These are phyloP conservation scores for Tolypocladium pustulatum DNA, from an alignment of 2,329 filamentous ascomycete species.

Conservation along the genomic window DNA sequence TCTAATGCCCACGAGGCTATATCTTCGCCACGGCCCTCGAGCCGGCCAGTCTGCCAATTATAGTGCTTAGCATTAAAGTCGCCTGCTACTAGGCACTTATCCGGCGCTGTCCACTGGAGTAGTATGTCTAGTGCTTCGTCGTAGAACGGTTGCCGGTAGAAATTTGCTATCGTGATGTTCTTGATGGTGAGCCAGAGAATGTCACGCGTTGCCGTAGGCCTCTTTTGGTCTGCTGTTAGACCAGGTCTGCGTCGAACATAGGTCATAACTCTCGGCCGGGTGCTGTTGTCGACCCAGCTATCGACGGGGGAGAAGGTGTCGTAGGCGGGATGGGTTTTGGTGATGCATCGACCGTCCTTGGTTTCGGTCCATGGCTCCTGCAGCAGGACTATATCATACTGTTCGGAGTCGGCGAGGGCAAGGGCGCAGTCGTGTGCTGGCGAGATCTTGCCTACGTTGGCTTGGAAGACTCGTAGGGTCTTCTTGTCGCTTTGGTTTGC, in stretches of 20 bases:
- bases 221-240: constrained; percentile 5
- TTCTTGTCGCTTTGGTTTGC: background rate
- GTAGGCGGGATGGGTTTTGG: constrained; percentile 1
- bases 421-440: constrained; percentile 7
- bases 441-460: constrained; percentile 7
- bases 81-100: constrained; percentile 6
- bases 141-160: constrained; percentile 6
- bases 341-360: constrained; percentile 3
- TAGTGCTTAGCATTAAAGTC: constrained; percentile 9
- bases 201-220: constrained; percentile 4
- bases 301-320: constrained; percentile 4
- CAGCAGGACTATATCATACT: constrained; percentile 7
- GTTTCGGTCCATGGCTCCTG: constrained; percentile 7
- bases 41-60: constrained; percentile 6
- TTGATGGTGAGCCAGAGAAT: constrained; percentile 8
- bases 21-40: background rate
- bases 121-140: constrained; percentile 4
- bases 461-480: constrained; percentile 4
- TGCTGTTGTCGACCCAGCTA: constrained; percentile 2
- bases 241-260: constrained; percentile 5
- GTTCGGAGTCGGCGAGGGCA: constrained; percentile 6
- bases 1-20: constrained; percentile 1
- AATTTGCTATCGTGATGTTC: constrained; percentile 6
- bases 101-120: constrained; percentile 3
- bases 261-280: constrained; percentile 7